These are phyloP conservation scores for Chaetomidium leptoderma DNA, from an alignment of 495 filamentous ascomycete species.

Conservation along the genomic window DNA sequence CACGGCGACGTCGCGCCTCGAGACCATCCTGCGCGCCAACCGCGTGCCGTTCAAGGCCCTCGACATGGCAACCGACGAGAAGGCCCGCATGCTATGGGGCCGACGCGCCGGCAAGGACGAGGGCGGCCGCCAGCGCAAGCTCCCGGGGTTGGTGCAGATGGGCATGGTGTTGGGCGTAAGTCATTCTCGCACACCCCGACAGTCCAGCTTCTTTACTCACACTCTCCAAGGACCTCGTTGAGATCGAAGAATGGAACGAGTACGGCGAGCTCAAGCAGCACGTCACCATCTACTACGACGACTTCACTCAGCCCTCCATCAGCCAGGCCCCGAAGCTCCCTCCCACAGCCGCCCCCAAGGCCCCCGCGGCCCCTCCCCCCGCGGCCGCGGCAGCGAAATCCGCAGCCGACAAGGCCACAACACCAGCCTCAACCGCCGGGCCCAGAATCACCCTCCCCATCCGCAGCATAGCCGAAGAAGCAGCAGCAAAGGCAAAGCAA, in stretches of 20 bases:
- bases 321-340: slow-evolving; percentile 37
- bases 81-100: slow-evolving; percentile 85
- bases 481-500: slow-evolving; percentile 60
- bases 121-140: slow-evolving; percentile 63
- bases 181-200: slow-evolving; percentile 19
- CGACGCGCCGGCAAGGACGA: slow-evolving; percentile 63
- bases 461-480: slow-evolving; percentile 63
- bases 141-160: slow-evolving; percentile 85
- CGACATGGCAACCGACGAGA: slow-evolving; percentile 89
- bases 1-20: slow-evolving; percentile 89
- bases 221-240: slow-evolving; percentile 68
- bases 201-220: slow-evolving; percentile 1
- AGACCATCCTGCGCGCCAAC: slow-evolving; percentile 95
- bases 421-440: slow-evolving; percentile 15
- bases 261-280: slow-evolving; percentile 90
- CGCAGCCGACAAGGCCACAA: slow-evolving; percentile 17
- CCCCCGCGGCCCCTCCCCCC: slow-evolving; percentile 19
- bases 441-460: slow-evolving; percentile 46
- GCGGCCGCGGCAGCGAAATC: slow-evolving; percentile 15
- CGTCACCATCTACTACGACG: slow-evolving; percentile 56
- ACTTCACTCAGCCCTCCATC: slow-evolving; percentile 47
- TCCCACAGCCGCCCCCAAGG: slow-evolving; percentile 30
- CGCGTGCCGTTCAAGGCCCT: slow-evolving; percentile 86
- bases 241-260: slow-evolving; percentile 98
- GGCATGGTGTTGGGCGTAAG: slow-evolving; percentile 82